phyloP scores from a whole-genome alignment of 2,329 filamentous ascomycete genomes.

The Xylariaceae sp. region DNA sequence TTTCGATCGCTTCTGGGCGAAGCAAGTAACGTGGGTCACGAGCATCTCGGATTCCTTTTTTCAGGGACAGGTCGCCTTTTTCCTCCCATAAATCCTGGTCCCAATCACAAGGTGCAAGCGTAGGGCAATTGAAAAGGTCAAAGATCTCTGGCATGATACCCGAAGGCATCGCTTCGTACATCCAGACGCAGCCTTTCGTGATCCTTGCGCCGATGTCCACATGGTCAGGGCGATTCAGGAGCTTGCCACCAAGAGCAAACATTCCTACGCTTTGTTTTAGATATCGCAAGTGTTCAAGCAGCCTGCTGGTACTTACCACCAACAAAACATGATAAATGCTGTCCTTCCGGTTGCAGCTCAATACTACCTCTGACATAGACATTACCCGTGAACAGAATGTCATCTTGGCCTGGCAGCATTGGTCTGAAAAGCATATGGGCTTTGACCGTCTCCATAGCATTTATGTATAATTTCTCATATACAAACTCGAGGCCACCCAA shows the following conservation, averaged over 20 bases:
- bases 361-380: constrained; percentile 27
- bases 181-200: constrained; percentile 51
- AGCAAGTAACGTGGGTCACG: constrained; percentile 26
- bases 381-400: constrained; percentile 60
- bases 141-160: constrained; percentile 55
- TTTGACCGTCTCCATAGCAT: constrained; percentile 57
- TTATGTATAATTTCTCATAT: constrained; percentile 61
- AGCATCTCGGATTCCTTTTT: constrained; percentile 24
- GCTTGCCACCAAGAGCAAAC: constrained; percentile 47
- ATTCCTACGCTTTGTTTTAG: constrained; percentile 30
- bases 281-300: neutral
- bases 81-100: constrained; percentile 25
- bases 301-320: constrained; percentile 32
- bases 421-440: constrained; percentile 64
- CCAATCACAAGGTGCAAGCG: constrained; percentile 25
- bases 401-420: constrained; percentile 54
- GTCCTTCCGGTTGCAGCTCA: constrained; percentile 31
- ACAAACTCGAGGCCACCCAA: constrained; percentile 57
- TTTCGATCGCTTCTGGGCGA: constrained; percentile 31
- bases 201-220: constrained; percentile 45
- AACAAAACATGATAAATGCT: constrained; percentile 51
- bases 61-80: constrained; percentile 17
- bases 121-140: constrained; percentile 39
- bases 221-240: constrained; percentile 41
- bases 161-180: constrained; percentile 45